Percentiles rank a stretch among this genome's conserved stretches.
These are phyloP conservation scores for Pythium graminicola DNA, from an alignment of 352 stramenopile genomes.

Conservation along the genomic window DNA sequence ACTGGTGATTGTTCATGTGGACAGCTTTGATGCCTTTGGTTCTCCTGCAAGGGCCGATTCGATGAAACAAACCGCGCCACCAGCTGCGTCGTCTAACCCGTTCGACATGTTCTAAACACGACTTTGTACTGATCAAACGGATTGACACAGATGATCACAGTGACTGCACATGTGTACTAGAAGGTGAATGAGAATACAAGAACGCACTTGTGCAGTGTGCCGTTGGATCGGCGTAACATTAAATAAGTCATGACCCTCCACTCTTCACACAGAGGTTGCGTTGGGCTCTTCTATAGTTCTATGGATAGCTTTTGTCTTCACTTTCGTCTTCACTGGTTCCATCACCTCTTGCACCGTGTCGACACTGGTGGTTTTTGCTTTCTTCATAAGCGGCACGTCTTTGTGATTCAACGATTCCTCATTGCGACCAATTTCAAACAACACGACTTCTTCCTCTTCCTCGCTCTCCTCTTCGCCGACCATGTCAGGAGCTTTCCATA, in stretches of 20 bases:
- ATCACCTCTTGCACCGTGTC: not conserved
- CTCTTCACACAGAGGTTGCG: slow-evolving; percentile 3
- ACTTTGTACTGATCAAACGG: not conserved
- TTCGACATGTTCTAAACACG: slow-evolving; percentile 80
- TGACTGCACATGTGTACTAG: not conserved
- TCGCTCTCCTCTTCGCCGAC: slow-evolving; percentile 3
- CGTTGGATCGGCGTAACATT: slow-evolving; percentile 1
- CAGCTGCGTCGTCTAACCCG: slow-evolving; percentile 50
- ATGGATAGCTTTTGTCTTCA: not conserved
- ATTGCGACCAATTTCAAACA: slow-evolving; percentile 4
- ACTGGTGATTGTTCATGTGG: not conserved
- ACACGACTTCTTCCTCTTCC: slow-evolving; percentile 17
- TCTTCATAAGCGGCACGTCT: not conserved
- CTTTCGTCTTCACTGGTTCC: not conserved
- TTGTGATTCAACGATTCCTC: not conserved
- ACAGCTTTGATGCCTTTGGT: slow-evolving; percentile 50
- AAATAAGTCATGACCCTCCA: slow-evolving; percentile 13
- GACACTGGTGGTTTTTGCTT: not conserved
- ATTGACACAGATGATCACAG: not conserved
- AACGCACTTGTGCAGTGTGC: not conserved
- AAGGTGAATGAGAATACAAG: not conserved
- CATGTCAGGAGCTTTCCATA: not conserved
- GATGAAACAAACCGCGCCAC: slow-evolving; percentile 17
- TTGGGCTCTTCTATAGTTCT: slow-evolving; percentile 1
- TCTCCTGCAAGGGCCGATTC: slow-evolving; percentile 32